These are phyloP conservation scores for Starmerella powellii DNA, from an alignment of 805 yeast species.

Conservation along the genomic window DNA sequence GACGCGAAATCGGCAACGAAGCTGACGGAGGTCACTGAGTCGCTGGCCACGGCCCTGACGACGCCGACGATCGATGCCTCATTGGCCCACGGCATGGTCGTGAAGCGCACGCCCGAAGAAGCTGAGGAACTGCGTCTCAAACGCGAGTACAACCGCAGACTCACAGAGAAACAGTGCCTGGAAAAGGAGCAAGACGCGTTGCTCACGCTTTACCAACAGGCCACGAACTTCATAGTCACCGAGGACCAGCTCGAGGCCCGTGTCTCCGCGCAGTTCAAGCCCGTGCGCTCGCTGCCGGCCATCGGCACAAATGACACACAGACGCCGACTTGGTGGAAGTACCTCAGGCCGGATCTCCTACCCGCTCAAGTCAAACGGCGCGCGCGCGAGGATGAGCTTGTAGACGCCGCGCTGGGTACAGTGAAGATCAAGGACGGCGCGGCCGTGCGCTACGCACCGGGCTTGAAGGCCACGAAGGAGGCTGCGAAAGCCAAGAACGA, in stretches of 20 bases:
- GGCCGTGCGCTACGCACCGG: slow-evolving; percentile 5
- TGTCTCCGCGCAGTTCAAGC: slow-evolving; percentile 13
- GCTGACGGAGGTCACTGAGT: slow-evolving; percentile 27
- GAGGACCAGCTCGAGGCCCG: slow-evolving; percentile 16
- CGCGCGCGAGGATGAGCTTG: slow-evolving; percentile 7
- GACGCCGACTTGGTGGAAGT: slow-evolving; percentile 15
- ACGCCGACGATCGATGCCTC: slow-evolving; percentile 63
- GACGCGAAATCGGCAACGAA: slow-evolving; percentile 25
- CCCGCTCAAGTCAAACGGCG: background rate
- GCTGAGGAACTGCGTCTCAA: slow-evolving; percentile 42
- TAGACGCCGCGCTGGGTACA: slow-evolving; percentile 7
- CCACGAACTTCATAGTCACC: slow-evolving; percentile 13
- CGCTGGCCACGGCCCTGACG: slow-evolving; percentile 47
- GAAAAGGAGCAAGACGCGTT: slow-evolving; percentile 45
- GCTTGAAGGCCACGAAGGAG: slow-evolving; percentile 4
- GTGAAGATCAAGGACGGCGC: slow-evolving; percentile 2
- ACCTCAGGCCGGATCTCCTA: slow-evolving; percentile 2
- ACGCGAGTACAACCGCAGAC: slow-evolving; percentile 54
- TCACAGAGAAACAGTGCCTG: slow-evolving; percentile 40
- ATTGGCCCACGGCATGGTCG: slow-evolving; percentile 52
- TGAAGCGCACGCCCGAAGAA: slow-evolving; percentile 64
- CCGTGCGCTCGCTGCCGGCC: slow-evolving; percentile 9
- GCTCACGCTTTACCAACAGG: slow-evolving; percentile 48
- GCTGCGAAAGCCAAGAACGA: too few species aligned
- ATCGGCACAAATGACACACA: slow-evolving; percentile 10